These are phyloP conservation scores for Yamadazyma philogaea DNA, from an alignment of 805 yeast species.

Conservation along the genomic window DNA sequence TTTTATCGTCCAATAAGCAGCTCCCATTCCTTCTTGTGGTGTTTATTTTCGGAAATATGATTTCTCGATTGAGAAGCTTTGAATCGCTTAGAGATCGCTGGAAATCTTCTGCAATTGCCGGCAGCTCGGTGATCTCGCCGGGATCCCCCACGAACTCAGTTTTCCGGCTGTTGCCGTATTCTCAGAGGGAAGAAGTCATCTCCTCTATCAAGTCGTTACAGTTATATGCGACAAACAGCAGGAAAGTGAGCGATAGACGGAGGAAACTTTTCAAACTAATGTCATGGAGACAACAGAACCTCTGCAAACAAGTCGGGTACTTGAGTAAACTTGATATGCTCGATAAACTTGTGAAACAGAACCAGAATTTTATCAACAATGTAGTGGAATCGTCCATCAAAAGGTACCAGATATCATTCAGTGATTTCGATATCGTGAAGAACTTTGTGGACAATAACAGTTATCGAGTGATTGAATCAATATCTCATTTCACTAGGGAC, in stretches of 20 bases:
- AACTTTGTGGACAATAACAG: conserved; percentile 15
- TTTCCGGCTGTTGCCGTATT: conserved; percentile 8
- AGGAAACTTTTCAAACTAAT: conserved; percentile 43
- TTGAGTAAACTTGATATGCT: conserved; percentile 47
- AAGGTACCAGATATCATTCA: conserved; percentile 41
- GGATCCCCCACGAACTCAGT: not conserved
- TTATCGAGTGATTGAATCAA: conserved; percentile 54
- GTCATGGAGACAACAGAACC: conserved; percentile 54
- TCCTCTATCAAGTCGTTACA: conserved; percentile 48
- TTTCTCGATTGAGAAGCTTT: conserved; percentile 16
- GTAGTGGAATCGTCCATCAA: conserved; percentile 45
- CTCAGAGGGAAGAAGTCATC: conserved; percentile 24
- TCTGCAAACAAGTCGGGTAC: conserved; percentile 54
- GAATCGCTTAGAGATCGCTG: conserved; percentile 6
- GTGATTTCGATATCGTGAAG: conserved; percentile 25
- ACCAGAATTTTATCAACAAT: conserved; percentile 45
- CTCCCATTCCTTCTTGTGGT: conserved; percentile 28
- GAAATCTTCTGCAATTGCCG: not conserved
- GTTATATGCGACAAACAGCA: conserved; percentile 38
- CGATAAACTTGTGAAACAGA: conserved; percentile 46
- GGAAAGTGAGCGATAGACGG: conserved; percentile 45
- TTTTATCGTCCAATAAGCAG: conserved; percentile 20
- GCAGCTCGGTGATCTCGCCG: not conserved
- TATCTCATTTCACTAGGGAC: conserved; percentile 78
- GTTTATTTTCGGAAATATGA: conserved; percentile 32